phyloP scores from a whole-genome alignment of 768 basidiomycete genomes.

The Tephrocybe sp. region DNA sequence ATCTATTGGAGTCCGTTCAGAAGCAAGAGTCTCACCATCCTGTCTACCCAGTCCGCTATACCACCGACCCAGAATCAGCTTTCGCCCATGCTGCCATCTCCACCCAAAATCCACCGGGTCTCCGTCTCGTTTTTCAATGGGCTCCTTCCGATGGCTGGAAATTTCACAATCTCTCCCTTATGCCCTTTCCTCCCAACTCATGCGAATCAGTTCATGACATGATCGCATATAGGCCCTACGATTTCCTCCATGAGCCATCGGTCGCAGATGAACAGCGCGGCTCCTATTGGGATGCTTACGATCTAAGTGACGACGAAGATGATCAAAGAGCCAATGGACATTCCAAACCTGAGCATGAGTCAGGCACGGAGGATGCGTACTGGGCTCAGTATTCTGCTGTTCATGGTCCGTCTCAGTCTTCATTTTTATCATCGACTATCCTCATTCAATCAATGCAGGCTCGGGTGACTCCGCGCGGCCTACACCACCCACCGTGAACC shows the following conservation, averaged over 20 bases:
- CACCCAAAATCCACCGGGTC: slow-evolving; percentile 25
- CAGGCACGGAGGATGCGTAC: slow-evolving; percentile 59
- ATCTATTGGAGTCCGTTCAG: slow-evolving; percentile 43
- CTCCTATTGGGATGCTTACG: slow-evolving; percentile 72
- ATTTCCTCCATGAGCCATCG: slow-evolving; percentile 30
- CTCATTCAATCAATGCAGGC: slow-evolving; percentile 37
- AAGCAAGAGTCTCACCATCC: slow-evolving; percentile 41
- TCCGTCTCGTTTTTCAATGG: slow-evolving; percentile 73
- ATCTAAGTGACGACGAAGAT: slow-evolving; percentile 32
- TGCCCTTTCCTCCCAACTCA: slow-evolving; percentile 64
- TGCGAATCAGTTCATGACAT: slow-evolving; percentile 30
- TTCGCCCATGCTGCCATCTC: slow-evolving; percentile 60
- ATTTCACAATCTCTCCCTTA: slow-evolving; percentile 66
- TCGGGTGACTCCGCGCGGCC: slow-evolving; percentile 73
- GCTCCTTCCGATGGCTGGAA: slow-evolving; percentile 55
- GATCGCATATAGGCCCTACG: slow-evolving; percentile 25
- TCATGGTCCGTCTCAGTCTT: slow-evolving; percentile 50
- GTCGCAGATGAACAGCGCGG: slow-evolving; percentile 43
- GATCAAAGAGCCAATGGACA: slow-evolving; percentile 15
- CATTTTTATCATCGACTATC: background rate
- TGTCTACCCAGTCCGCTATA: slow-evolving; percentile 33
- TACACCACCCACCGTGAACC: slow-evolving; percentile 39
- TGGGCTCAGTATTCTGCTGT: slow-evolving; percentile 74
- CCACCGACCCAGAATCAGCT: slow-evolving; percentile 48
- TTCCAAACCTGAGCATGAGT: slow-evolving; percentile 20